Base-by-base conservation (phyloP, 169 alveolate species). In the Nephromyces sp. region DNA sequence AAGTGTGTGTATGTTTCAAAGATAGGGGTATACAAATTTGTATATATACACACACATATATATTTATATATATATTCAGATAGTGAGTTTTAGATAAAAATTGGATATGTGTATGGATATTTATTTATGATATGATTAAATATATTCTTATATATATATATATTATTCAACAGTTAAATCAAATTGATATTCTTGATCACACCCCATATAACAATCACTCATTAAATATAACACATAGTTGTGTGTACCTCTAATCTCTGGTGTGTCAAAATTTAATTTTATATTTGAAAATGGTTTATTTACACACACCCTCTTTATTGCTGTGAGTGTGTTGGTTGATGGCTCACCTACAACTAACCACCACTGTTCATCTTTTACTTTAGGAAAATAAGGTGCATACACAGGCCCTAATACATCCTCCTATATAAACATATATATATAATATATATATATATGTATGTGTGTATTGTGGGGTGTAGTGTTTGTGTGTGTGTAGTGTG, bases 281-380 rank as follows among this genome's bases (percentile, higher is more conserved):
- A 84, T 74, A 32, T 80, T 86, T 65, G 89, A 84, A 31, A 35
- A 72, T 75, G 84, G 80, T 85, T 84, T 71, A 73, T 72, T 65
- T 76, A 84, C 24, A 83, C 90, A 80, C 70, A 92, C 84, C 82
- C 97, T 81, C 87, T 93, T 77, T 89, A 93, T 83, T 66, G 95
- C 89, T 15, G 83, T 70, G 27, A 94, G 86, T 52, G 91, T 85
- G 77, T 94, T 92, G 27, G 90, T 75, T 35, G 85, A 84, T 6
- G 92, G 87, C 74, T 91, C 92, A 1, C 99, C 99, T 24, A 96
- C 84, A 32, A 98, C 92, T 31, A 98, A 85, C 99, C 99, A 98
- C 99, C 99, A 98, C 79, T 93, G 86, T 78, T 97, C 99, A 75
- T 92, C 96, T 87, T 96, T 96, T 74, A 90, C 98, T 74, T 89